A percentile compares a stretch with the other conserved stretches of the same genome.
These are phyloP conservation scores for Kwoniella heveanensis DNA, from an alignment of 768 basidiomycete species.

Conservation along the genomic window DNA sequence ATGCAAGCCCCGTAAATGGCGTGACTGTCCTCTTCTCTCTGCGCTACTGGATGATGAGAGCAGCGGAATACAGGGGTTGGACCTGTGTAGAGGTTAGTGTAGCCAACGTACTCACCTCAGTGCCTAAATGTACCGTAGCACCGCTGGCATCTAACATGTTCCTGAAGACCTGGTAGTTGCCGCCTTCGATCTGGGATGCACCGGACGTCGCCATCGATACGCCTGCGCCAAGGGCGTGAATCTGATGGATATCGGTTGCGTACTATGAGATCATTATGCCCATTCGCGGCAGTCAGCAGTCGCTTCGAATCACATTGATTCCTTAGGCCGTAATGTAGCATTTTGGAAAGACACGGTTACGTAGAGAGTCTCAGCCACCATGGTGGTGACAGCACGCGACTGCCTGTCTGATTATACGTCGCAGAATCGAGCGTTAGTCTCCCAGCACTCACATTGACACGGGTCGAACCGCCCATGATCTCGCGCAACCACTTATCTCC, in stretches of 20 bases:
- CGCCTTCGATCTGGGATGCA: slow-evolving; percentile 69
- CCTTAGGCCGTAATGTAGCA: no score
- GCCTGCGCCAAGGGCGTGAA: slow-evolving; percentile 76
- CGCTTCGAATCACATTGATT: background rate
- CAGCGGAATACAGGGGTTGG: no score
- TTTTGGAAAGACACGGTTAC: no score
- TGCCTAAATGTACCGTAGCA: slow-evolving; percentile 72
- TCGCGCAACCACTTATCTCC: slow-evolving; percentile 67
- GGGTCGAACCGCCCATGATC: slow-evolving; percentile 74
- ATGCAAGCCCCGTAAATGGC: no score
- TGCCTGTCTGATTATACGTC: no score
- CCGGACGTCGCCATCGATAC: slow-evolving; percentile 71
- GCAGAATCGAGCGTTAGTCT: no score
- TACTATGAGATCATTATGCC: no score
- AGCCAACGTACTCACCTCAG: slow-evolving; percentile 60
- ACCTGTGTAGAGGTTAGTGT: slow-evolving; percentile 2
- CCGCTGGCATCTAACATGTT: slow-evolving; percentile 71
- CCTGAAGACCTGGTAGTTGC: slow-evolving; percentile 84
- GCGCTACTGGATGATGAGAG: no score
- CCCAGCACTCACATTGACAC: slow-evolving; percentile 72
- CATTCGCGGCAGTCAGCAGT: no score
- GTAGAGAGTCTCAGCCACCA: no score
- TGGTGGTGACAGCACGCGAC: no score
- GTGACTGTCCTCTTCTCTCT: no score
- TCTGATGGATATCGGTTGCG: slow-evolving; percentile 65